Percentiles rank a stretch among this genome's conserved stretches.
These are phyloP conservation scores for Nothophaeocryptopus gaeumannii DNA, from an alignment of 2,329 filamentous ascomycete species.

Conservation along the genomic window DNA sequence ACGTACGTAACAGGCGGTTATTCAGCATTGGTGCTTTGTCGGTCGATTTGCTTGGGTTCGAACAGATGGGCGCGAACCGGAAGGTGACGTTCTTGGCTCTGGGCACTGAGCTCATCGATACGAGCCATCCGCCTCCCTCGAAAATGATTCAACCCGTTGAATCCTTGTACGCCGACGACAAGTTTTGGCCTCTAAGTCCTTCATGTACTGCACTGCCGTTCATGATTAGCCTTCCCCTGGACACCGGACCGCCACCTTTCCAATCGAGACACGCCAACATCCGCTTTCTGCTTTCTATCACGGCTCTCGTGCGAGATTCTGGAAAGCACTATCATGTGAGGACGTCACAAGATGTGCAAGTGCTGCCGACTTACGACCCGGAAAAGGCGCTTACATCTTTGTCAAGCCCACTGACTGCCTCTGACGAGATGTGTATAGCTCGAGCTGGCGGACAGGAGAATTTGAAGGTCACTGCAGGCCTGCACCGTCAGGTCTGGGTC, in stretches of 20 bases:
- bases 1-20: slow-evolving; percentile 42
- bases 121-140: slow-evolving; percentile 49
- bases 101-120: slow-evolving; percentile 52
- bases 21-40: slow-evolving; percentile 50
- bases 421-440: slow-evolving; percentile 46
- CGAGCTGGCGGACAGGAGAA: slow-evolving; percentile 43
- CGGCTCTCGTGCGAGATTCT: slow-evolving; percentile 47
- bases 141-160: slow-evolving; percentile 49
- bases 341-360: slow-evolving; percentile 49
- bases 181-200: slow-evolving; percentile 51
- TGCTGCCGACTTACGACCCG: slow-evolving; percentile 56
- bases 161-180: slow-evolving; percentile 36
- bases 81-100: slow-evolving; percentile 52
- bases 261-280: slow-evolving; percentile 52
- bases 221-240: slow-evolving; percentile 52
- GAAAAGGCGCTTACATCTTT: slow-evolving; percentile 55
- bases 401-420: slow-evolving; percentile 51
- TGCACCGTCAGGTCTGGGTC: slow-evolving; percentile 59
- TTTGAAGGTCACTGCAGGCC: slow-evolving; percentile 50
- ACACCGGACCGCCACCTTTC: slow-evolving; percentile 55
- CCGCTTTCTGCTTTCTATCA: slow-evolving; percentile 49
- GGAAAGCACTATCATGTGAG: slow-evolving; percentile 51
- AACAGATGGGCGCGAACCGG: slow-evolving; percentile 48
- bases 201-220: slow-evolving; percentile 51
- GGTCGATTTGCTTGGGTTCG: slow-evolving; percentile 52